These are phyloP conservation scores for Pythium phragmitis DNA, from an alignment of 352 stramenopile species.

Conservation along the genomic window DNA sequence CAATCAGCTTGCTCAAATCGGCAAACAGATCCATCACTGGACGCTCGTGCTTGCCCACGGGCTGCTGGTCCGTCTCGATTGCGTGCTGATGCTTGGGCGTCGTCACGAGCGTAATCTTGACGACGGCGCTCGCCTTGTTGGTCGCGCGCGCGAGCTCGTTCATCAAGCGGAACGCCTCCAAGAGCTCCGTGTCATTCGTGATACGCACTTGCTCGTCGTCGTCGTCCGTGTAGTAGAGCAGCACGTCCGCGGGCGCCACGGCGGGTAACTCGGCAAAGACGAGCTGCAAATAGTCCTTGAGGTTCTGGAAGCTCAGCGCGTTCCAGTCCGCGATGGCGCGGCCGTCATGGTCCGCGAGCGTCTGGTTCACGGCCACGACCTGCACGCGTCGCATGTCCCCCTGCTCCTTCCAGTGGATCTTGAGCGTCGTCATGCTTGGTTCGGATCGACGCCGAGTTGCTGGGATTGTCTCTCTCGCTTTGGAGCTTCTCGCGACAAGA, in stretches of 20 bases:
- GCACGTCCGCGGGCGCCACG: conserved; percentile 35
- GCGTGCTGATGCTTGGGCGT: conserved; percentile 32
- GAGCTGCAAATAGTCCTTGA: conserved; percentile 66
- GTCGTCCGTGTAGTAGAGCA: conserved; percentile 84
- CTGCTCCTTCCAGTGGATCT: conserved; percentile 80
- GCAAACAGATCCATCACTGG: conserved; percentile 72
- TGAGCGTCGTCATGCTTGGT: conserved; percentile 72
- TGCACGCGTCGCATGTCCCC: conserved; percentile 86
- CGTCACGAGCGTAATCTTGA: conserved; percentile 69
- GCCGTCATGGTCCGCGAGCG: conserved; percentile 47
- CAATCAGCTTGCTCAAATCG: conserved; percentile 71
- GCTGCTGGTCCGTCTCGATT: conserved; percentile 33
- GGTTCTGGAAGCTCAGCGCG: conserved; percentile 52
- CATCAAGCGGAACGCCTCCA: conserved; percentile 78
- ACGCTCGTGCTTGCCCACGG: conserved; percentile 54
- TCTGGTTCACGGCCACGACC: conserved; percentile 59
- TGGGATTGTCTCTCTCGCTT: background rate
- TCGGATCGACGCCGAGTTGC: too few species aligned
- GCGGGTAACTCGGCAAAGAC: conserved; percentile 55
- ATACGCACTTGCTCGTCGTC: conserved; percentile 82
- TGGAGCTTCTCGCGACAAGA: background rate
- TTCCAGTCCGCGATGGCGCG: conserved; percentile 31
- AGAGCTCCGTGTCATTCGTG: conserved; percentile 78
- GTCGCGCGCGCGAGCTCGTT: conserved; percentile 53
- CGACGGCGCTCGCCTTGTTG: conserved; percentile 49